phyloP scores from a whole-genome alignment of 495 filamentous ascomycete species.

The Aspergillus nanangensis region DNA sequence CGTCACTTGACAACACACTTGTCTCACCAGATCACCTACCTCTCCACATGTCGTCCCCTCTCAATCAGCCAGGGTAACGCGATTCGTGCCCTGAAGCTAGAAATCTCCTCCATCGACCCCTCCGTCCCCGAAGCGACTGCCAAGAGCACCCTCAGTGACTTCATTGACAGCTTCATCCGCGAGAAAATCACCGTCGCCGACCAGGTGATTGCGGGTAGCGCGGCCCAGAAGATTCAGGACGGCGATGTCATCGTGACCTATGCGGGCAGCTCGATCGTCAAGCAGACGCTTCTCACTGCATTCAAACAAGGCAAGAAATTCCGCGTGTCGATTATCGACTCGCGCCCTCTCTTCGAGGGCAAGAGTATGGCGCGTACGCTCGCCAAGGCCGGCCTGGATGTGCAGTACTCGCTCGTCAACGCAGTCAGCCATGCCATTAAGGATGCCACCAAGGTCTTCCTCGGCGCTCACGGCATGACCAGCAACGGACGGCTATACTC shows the following conservation, averaged over 20 bases:
- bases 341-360: constrained; percentile 75
- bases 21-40: constrained; percentile 90
- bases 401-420: constrained; percentile 76
- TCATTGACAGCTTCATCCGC: constrained; percentile 85
- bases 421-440: constrained; percentile 68
- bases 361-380: constrained; percentile 67
- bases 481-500: constrained; percentile 85
- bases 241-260: constrained; percentile 85
- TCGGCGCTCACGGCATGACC: constrained; percentile 89
- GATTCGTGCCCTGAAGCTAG: constrained; percentile 87
- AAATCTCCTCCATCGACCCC: constrained; percentile 81
- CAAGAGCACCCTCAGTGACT: constrained; percentile 68
- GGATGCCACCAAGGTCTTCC: constrained; percentile 72
- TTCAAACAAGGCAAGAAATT: constrained; percentile 66
- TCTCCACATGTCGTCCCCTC: constrained; percentile 87
- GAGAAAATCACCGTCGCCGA: constrained; percentile 86
- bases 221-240: constrained; percentile 66
- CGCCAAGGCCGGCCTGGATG: constrained; percentile 61
- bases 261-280: constrained; percentile 81
- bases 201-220: constrained; percentile 73
- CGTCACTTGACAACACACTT: constrained; percentile 92
- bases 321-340: constrained; percentile 80
- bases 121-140: constrained; percentile 71
- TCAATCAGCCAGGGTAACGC: constrained; percentile 94
- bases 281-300: constrained; percentile 72